Conservation (phyloP, 331 rosid species). For the Malus hybrid region DNA sequence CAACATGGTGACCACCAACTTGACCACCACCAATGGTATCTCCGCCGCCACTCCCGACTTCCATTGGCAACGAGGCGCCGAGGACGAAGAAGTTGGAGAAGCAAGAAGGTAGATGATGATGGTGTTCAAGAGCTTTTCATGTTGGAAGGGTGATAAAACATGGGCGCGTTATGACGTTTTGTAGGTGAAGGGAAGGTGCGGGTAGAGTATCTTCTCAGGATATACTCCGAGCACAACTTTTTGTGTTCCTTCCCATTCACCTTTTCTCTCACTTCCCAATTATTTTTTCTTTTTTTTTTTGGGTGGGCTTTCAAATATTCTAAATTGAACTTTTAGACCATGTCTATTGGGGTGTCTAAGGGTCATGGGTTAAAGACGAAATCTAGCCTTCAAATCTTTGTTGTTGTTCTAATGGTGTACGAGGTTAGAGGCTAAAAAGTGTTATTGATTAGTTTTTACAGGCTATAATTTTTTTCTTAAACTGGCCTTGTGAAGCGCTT, state of each 20-base stretch:
- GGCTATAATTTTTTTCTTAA: too few relatives aligned
- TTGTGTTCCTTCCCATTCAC: neutral
- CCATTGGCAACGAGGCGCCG: neutral
- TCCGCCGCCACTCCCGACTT: neutral
- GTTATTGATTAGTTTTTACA: too few relatives aligned
- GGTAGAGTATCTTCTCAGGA: slow-evolving; percentile 13
- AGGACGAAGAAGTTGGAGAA: neutral
- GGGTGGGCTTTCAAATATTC: neutral
- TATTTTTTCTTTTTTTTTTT: neutral
- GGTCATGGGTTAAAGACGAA: too few relatives aligned
- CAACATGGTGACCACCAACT: neutral
- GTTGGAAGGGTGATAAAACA: slow-evolving; percentile 1
- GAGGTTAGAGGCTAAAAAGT: too few relatives aligned
- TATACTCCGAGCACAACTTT: neutral
- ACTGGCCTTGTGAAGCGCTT: too few relatives aligned
- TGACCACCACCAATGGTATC: neutral
- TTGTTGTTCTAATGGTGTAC: too few relatives aligned
- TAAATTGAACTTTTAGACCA: neutral
- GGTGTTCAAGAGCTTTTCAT: neutral
- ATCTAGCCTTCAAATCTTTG: too few relatives aligned
- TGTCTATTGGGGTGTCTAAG: too few relatives aligned
- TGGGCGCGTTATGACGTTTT: slow-evolving; percentile 2
- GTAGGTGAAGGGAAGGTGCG: slow-evolving; percentile 12
- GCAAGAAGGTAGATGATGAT: neutral
- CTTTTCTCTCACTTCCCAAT: neutral